phyloP scores from a whole-genome alignment of 148 eudicot species.

The Cornus controversa region DNA sequence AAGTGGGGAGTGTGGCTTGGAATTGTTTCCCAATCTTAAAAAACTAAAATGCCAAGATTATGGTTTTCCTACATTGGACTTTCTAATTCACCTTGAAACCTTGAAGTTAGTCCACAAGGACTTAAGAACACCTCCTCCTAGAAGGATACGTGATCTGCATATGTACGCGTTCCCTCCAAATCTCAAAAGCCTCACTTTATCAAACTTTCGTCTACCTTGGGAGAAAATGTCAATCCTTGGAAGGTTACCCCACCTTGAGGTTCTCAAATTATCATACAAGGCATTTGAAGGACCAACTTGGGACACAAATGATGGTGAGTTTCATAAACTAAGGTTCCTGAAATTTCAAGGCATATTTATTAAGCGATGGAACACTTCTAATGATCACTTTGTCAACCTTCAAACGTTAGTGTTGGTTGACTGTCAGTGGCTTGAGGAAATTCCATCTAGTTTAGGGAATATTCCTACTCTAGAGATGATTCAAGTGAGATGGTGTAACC shows the following conservation, averaged over 20 bases:
- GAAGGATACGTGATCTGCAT: too few species aligned
- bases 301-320: too few species aligned
- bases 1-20: background rate
- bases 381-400: too few species aligned
- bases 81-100: conserved; percentile 19
- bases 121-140: too few species aligned
- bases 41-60: conserved; percentile 7
- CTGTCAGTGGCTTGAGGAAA: too few species aligned
- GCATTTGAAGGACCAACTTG: background rate
- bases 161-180: conserved; percentile 10
- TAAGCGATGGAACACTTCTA: too few species aligned
- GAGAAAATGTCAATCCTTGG: conserved; percentile 16
- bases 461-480: too few species aligned
- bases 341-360: too few species aligned
- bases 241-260: conserved; percentile 15
- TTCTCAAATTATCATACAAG: background rate
- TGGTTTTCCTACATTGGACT: conserved; percentile 2
- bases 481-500: too few species aligned
- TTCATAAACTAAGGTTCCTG: too few species aligned
- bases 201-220: conserved; percentile 12
- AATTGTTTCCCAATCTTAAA: conserved; percentile 12
- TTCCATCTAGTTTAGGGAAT: too few species aligned
- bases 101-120: background rate
- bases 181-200: conserved; percentile 18
- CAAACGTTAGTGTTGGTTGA: too few species aligned